These are phyloP conservation scores for Aureobasidium sp. DNA, from an alignment of 2,329 filamentous ascomycete species.

Conservation along the genomic window DNA sequence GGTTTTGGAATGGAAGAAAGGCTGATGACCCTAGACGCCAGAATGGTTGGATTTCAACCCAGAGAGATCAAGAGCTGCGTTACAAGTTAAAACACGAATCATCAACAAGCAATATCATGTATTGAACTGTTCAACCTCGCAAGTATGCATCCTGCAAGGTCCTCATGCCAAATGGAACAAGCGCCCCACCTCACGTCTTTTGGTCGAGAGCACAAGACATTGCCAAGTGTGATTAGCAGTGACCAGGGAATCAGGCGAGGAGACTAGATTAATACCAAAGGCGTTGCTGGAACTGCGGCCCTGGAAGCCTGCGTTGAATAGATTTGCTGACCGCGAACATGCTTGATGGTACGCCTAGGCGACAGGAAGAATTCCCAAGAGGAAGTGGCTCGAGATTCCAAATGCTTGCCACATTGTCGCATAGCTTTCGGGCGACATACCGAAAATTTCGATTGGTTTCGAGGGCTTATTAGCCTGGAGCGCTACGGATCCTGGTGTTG, in stretches of 20 bases:
- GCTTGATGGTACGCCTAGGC: neutral
- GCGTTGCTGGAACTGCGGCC: neutral
- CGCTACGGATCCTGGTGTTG: too few relatives aligned
- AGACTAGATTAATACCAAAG: neutral
- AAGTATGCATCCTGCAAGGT: neutral
- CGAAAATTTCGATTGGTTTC: too few relatives aligned
- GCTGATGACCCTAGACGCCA: neutral
- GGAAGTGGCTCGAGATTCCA: too few relatives aligned
- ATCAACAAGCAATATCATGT: neutral
- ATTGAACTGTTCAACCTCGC: neutral
- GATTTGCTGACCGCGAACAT: neutral
- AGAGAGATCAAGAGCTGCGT: neutral
- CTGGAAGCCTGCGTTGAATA: neutral
- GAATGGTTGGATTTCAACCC: neutral
- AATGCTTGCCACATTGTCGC: too few relatives aligned
- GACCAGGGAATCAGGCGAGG: neutral
- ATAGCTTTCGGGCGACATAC: too few relatives aligned
- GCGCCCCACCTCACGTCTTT: neutral
- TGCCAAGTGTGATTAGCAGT: neutral
- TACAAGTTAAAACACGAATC: neutral
- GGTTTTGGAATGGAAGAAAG: neutral
- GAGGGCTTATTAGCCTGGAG: too few relatives aligned
- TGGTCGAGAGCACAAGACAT: neutral
- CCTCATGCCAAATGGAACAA: neutral
- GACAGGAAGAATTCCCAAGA: too few relatives aligned